These are phyloP conservation scores for Filosporella fistucella DNA, from an alignment of 495 filamentous ascomycete genomes.

Conservation along the genomic window DNA sequence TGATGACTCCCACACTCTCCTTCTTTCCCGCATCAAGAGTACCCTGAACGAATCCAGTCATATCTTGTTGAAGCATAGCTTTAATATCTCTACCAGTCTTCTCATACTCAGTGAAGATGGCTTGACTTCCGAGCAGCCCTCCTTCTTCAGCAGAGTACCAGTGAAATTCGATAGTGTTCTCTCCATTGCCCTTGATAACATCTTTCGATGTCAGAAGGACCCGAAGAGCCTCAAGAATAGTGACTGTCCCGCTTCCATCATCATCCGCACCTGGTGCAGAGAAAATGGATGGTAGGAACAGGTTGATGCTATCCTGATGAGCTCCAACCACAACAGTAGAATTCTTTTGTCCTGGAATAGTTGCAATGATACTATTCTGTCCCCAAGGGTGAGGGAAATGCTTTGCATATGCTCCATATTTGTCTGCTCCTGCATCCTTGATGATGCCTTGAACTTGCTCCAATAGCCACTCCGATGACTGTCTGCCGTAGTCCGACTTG, in stretches of 20 bases:
- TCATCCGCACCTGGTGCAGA: slow-evolving; percentile 60
- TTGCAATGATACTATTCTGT: slow-evolving; percentile 88
- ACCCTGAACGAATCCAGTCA: slow-evolving; percentile 87
- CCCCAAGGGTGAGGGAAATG: slow-evolving; percentile 83
- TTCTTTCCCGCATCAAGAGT: slow-evolving; percentile 78
- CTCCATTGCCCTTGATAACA: slow-evolving; percentile 41
- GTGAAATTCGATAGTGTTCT: slow-evolving; percentile 92
- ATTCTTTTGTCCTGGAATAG: slow-evolving; percentile 80
- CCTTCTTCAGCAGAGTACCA: slow-evolving; percentile 95
- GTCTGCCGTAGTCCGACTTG: slow-evolving; percentile 75
- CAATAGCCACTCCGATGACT: slow-evolving; percentile 88
- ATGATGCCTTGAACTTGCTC: slow-evolving; percentile 69
- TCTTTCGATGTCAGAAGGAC: slow-evolving; percentile 46
- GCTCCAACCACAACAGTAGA: slow-evolving; percentile 74
- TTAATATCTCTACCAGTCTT: slow-evolving; percentile 71
- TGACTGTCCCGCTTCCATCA: slow-evolving; percentile 55
- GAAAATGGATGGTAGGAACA: slow-evolving; percentile 72
- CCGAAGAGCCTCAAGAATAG: slow-evolving; percentile 58
- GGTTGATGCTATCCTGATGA: slow-evolving; percentile 45
- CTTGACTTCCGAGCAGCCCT: slow-evolving; percentile 63
- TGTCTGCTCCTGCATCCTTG: slow-evolving; percentile 60
- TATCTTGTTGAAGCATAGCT: slow-evolving; percentile 99
- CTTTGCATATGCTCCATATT: slow-evolving; percentile 62
- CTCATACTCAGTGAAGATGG: slow-evolving; percentile 81
- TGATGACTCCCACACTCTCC: slow-evolving; percentile 90